Percentiles rank a stretch among this genome's conserved stretches.
Evolutionary conservation across 768 basidiomycete genomes (phyloP).

Genomic region (Lepiota venenata): DNA sequence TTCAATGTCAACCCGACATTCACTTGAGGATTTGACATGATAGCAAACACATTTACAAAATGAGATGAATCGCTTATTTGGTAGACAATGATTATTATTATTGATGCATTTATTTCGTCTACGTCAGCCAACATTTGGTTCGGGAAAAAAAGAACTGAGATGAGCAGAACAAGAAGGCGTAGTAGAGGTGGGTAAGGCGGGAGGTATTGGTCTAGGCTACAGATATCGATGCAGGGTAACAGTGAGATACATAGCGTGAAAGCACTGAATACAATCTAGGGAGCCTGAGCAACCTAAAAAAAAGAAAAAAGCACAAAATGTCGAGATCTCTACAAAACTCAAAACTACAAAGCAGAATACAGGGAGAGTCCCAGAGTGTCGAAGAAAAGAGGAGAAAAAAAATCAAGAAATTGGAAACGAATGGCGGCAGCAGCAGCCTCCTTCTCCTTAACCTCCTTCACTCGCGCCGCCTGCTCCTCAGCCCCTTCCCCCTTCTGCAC

Average conservation of each 20-base stretch:
- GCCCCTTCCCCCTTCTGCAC: neutral
- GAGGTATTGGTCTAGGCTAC: neutral
- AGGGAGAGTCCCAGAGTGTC: neutral
- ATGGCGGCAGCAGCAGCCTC: neutral
- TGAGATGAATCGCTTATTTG: too few species aligned
- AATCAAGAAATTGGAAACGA: too few species aligned
- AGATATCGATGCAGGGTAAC: neutral
- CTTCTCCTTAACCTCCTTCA: slow-evolving; percentile 14
- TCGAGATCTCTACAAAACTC: neutral
- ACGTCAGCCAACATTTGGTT: too few species aligned
- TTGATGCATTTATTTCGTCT: too few species aligned
- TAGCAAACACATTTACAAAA: too few species aligned
- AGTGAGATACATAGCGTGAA: neutral
- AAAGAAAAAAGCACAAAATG: neutral
- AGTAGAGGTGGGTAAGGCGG: neutral
- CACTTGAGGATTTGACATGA: too few species aligned
- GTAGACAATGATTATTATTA: too few species aligned
- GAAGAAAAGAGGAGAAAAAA: too few species aligned
- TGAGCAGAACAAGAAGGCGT: neutral
- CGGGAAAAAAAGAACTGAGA: neutral
- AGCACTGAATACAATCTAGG: neutral
- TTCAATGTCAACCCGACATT: too few species aligned
- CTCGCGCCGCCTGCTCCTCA: neutral
- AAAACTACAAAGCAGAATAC: neutral
- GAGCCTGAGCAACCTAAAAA: neutral